A percentile compares a stretch with the other conserved stretches of the same genome.
phyloP scores from a whole-genome alignment of 2,329 filamentous ascomycete genomes.

The Coniochaeta sp. region DNA sequence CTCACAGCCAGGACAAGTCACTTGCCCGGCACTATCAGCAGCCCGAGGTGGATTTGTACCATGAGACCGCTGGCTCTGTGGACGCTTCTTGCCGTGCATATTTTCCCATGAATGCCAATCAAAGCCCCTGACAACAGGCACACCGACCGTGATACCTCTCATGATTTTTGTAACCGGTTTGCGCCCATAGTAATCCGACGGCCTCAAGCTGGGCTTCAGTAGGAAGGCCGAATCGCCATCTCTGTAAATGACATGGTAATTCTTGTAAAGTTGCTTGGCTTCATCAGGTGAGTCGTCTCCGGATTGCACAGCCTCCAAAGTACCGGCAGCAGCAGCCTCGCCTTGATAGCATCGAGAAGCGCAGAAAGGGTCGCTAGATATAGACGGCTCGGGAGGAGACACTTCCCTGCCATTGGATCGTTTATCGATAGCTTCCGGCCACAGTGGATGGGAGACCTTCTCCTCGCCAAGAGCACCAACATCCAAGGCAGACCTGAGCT shows the following conservation, averaged over 20 bases:
- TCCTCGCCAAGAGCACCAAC: slow-evolving; percentile 86
- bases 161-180: slow-evolving; percentile 77
- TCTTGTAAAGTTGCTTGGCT: slow-evolving; percentile 54
- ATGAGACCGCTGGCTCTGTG: background rate
- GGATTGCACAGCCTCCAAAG: slow-evolving; percentile 32
- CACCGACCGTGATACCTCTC: slow-evolving; percentile 74
- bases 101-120: slow-evolving; percentile 70
- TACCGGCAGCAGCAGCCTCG: slow-evolving; percentile 50
- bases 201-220: slow-evolving; percentile 75
- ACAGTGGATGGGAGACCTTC: slow-evolving; percentile 78
- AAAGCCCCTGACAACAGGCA: slow-evolving; percentile 86
- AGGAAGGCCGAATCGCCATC: slow-evolving; percentile 72
- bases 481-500: slow-evolving; percentile 82
- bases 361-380: slow-evolving; percentile 50
- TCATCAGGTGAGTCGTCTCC: slow-evolving; percentile 30
- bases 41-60: background rate
- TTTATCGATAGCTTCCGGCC: slow-evolving; percentile 52
- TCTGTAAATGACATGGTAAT: slow-evolving; percentile 81
- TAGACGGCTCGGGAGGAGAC: slow-evolving; percentile 26
- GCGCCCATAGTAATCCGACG: slow-evolving; percentile 78
- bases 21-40: slow-evolving; percentile 4
- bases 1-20: slow-evolving; percentile 50
- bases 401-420: slow-evolving; percentile 24
- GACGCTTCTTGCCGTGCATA: slow-evolving; percentile 46
- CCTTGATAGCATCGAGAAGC: slow-evolving; percentile 53